Conservation (phyloP, 164 flowering plant species). For the Houttuynia cordata region DNA sequence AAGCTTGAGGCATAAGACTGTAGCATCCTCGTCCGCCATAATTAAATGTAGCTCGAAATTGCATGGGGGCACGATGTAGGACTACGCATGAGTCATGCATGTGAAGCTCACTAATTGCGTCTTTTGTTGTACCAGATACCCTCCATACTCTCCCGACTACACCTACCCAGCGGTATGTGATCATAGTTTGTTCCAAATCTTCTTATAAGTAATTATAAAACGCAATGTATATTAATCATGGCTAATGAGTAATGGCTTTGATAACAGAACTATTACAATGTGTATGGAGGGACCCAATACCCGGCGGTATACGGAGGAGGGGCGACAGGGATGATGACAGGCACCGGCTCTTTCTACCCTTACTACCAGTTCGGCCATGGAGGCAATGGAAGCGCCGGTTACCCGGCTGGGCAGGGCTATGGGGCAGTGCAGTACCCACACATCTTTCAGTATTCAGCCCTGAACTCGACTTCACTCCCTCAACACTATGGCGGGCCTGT, state of each 20-base stretch:
- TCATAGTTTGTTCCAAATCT: conserved; percentile 2
- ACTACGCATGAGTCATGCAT: too few species aligned
- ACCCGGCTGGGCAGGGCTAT: conserved; percentile 12
- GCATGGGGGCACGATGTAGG: too few species aligned
- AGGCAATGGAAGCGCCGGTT: conserved; percentile 35
- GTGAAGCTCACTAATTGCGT: background rate
- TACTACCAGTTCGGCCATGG: conserved; percentile 58
- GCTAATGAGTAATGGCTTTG: too few species aligned
- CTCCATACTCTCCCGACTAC: conserved; percentile 68
- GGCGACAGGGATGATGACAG: conserved; percentile 34
- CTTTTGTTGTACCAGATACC: conserved; percentile 36
- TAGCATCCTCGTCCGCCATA: too few species aligned
- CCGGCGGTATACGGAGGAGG: conserved; percentile 71
- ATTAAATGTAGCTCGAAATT: too few species aligned
- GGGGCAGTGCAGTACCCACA: conserved; percentile 40
- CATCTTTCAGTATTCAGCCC: conserved; percentile 11
- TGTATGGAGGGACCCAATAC: conserved; percentile 66
- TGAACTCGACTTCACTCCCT: conserved; percentile 35
- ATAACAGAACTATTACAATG: conserved; percentile 54
- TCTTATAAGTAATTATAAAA: background rate
- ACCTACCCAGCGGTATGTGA: conserved; percentile 60
- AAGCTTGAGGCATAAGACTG: too few species aligned
- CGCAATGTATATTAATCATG: too few species aligned
- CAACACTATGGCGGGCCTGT: conserved; percentile 57
- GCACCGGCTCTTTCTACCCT: conserved; percentile 43